Base-by-base conservation (phyloP, 768 basidiomycete species). In the Plicaturopsis crispa region DNA sequence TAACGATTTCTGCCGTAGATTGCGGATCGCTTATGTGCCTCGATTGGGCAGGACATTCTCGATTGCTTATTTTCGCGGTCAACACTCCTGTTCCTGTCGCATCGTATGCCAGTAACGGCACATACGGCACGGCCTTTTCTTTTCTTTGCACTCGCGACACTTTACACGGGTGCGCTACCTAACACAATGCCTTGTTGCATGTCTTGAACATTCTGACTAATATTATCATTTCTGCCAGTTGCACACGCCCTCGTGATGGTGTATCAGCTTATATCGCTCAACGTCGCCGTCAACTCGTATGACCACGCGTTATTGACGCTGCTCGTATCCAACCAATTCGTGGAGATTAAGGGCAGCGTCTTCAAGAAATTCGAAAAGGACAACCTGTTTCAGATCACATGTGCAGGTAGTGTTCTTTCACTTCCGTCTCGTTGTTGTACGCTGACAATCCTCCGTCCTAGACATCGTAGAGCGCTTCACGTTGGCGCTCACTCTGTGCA, bases 331-430 rank as follows among this genome's bases (percentile, higher is more conserved):
- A 99, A 98, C 54, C 96, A 99, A 58, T 98, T 99, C 52, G 94
- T 98, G 23, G 96, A 99, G 62, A 98, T 98, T 60, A 99, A 99
- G 62, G 93, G 94, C 23, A 91, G 88, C 55, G 96, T 99, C 2
- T 99, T 99, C 78, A 99, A 98, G 63, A 97, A 85, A 56, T 98
- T 99, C 51, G 96, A 98, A 56, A 99, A 97, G 56, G 96, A 99
- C 52, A 97, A 87, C 53, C 73, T 99, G 6, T 97, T 99, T 57
- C 96, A 99, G 59, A 93, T 99, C 42, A 93, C 92, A 33, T 99
- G 96, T 49, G 96, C 96, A 46, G 90, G 89, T 89, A 47, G 31
- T 72, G 42, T 14, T 21, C 23, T 21, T n/a, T 26, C n/a, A 21
- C 21, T 21, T 39, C 6, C 35, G 24, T 13, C 18, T 16, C 3